Evolutionary conservation across 176 grass and related monocot species (phyloP).

Genomic region (Alloteropsis semialata): DNA sequence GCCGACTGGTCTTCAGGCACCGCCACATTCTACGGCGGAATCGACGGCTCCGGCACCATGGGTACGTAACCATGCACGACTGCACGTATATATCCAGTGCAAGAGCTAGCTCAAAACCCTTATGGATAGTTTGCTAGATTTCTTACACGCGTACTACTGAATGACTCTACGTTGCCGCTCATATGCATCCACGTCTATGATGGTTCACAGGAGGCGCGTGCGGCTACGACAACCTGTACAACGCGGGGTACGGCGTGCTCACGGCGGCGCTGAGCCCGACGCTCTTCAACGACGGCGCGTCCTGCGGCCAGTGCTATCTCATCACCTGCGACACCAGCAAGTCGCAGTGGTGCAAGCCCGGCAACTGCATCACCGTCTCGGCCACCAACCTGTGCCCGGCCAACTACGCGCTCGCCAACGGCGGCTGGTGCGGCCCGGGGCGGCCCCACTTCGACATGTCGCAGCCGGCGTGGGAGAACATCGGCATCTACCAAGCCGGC

Average conservation of each 20-base stretch:
- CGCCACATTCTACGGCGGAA: constrained; percentile 61
- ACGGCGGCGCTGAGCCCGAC: constrained; percentile 50
- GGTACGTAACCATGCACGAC: background rate
- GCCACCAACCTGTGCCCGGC: constrained; percentile 59
- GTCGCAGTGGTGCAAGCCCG: constrained; percentile 6
- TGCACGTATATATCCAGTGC: background rate
- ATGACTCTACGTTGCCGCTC: background rate
- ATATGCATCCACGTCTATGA: background rate
- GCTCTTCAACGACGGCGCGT: constrained; percentile 54
- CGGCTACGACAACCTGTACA: constrained; percentile 63
- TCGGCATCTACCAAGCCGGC: constrained; percentile 28
- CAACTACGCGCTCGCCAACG: constrained; percentile 43
- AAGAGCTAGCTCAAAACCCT: background rate
- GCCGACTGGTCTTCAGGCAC: background rate
- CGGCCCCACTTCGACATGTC: constrained; percentile 65
- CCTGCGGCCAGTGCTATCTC: constrained; percentile 54
- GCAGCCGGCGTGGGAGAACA: constrained; percentile 47
- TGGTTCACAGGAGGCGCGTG: constrained; percentile 32
- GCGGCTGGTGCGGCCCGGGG: constrained; percentile 60
- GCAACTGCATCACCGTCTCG: constrained; percentile 15
- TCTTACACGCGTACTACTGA: background rate
- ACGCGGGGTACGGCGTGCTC: constrained; percentile 43
- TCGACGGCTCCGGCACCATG: constrained; percentile 57
- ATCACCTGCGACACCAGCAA: background rate
- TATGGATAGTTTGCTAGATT: too few relatives aligned